Evolutionary conservation across 768 basidiomycete genomes (phyloP), one percentile per base, ranked within the genome.

Genomic region (Termitomyces sp.): DNA sequence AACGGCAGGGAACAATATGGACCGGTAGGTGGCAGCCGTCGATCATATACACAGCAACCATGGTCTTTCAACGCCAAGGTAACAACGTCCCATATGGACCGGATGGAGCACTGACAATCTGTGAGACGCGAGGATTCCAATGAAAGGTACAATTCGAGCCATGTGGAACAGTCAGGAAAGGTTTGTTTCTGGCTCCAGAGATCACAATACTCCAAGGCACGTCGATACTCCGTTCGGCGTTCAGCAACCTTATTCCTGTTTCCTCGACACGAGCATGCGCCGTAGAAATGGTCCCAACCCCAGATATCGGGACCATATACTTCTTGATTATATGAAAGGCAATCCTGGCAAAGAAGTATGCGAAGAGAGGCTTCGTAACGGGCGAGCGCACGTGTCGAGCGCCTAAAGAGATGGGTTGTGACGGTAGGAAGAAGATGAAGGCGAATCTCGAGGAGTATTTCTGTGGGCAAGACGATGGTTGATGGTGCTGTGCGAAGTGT

Each of bases 391-490:
- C 69, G 61, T 20, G 75, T 70, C 33, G 85, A 84, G 38, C 75
- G 73, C 49, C 66, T 65, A 61, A 82, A 71, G 61, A 82, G 76
- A 28, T 77, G 69, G 28, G 68, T 66, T 18, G 81, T 79, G 63
- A 85, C 70, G 24, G 71, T 57, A 7, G 78, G 74, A 59, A 82
- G 73, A 39, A 87, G 76, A 49, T 79, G 74, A 18, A 71, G 70
- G 49, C 85, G 83, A 62, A 87, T 79, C 65, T 79, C 65, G 40
- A 84, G 74, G 46, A 85, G 76, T n/a, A 86, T 63, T 62, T 87
- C 86, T 22, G 78, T 65, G 16, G 85, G 85, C 22, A 87, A 70
- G 18, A 66, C 58, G 0, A 62, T 56, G 57, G 57, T 65, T 40
- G 55, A 61, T 28, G 59, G 48, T 48, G 69, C 61, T 28, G 59